Percentiles rank a stretch among this genome's conserved stretches.
phyloP scores from a whole-genome alignment of 2,329 filamentous ascomycete species.

The Pyrenochaeta sp. region DNA sequence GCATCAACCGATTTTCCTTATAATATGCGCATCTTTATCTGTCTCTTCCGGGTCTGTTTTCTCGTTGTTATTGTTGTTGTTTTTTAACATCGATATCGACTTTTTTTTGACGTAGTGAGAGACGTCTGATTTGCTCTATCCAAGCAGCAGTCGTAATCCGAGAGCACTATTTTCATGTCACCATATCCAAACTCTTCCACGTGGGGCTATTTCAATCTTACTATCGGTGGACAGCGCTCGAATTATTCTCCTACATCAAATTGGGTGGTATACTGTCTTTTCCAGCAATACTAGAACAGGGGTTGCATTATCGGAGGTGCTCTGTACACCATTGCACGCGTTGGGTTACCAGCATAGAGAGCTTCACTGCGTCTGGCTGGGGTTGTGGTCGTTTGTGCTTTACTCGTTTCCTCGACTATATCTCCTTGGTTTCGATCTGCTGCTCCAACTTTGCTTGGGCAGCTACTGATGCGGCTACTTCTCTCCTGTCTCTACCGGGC shows the following conservation, averaged over 20 bases:
- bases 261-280: conserved; percentile 35
- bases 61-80: too few species aligned
- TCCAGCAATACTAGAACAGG: conserved; percentile 34
- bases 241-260: conserved; percentile 27
- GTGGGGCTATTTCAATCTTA: conserved; percentile 14
- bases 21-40: conserved; percentile 18
- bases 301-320: conserved; percentile 36
- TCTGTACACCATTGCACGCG: conserved; percentile 35
- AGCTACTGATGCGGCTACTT: conserved; percentile 8
- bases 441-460: too few species aligned
- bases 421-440: conserved; percentile 5
- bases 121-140: background rate
- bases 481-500: conserved; percentile 24
- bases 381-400: conserved; percentile 35
- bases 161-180: conserved; percentile 3
- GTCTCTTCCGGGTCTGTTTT: conserved; percentile 20
- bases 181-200: background rate
- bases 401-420: conserved; percentile 15
- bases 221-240: conserved; percentile 30
- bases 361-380: conserved; percentile 34
- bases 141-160: too few species aligned
- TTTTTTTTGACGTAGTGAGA: background rate
- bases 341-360: conserved; percentile 27
- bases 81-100: conserved; percentile 1
- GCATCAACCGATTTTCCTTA: conserved; percentile 23